These are phyloP conservation scores for Medicago arabica DNA, from an alignment of 306 rosid species.

Conservation along the genomic window DNA sequence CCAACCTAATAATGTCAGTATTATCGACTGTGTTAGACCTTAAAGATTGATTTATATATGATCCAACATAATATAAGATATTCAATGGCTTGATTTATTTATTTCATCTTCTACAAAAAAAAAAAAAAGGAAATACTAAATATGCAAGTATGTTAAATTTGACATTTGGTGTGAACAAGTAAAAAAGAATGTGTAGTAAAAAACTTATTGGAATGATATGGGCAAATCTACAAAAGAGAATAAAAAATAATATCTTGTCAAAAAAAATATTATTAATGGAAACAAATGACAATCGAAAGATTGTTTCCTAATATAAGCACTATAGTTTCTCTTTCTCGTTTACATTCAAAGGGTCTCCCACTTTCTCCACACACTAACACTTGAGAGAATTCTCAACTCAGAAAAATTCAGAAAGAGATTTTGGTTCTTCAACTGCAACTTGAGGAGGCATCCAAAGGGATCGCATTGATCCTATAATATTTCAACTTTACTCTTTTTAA, in stretches of 20 bases:
- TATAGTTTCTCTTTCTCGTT: conserved; percentile 6
- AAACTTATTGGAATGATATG: not conserved
- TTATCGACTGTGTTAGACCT: no score
- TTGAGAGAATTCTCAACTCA: not conserved
- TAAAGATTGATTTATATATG: no score
- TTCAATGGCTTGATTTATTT: no score
- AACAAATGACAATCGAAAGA: conserved; percentile 5
- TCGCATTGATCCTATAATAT: conserved; percentile 53
- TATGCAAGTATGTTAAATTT: no score
- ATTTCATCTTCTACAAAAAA: no score
- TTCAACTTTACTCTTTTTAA: not conserved
- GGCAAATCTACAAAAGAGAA: not conserved
- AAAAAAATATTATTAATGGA: no score
- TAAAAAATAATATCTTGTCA: no score
- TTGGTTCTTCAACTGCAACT: conserved; percentile 45
- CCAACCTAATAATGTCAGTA: no score
- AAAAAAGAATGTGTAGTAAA: not conserved
- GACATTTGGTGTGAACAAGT: no score
- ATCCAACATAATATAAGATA: no score
- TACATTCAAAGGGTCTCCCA: conserved; percentile 8
- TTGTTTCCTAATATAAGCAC: conserved; percentile 27
- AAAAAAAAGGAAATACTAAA: no score
- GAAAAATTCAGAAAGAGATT: conserved; percentile 15
- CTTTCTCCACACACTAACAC: conserved; percentile 30
- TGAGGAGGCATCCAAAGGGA: conserved; percentile 57